These are phyloP conservation scores for Amniculicola lignicola DNA, from an alignment of 495 filamentous ascomycete species.

Conservation along the genomic window DNA sequence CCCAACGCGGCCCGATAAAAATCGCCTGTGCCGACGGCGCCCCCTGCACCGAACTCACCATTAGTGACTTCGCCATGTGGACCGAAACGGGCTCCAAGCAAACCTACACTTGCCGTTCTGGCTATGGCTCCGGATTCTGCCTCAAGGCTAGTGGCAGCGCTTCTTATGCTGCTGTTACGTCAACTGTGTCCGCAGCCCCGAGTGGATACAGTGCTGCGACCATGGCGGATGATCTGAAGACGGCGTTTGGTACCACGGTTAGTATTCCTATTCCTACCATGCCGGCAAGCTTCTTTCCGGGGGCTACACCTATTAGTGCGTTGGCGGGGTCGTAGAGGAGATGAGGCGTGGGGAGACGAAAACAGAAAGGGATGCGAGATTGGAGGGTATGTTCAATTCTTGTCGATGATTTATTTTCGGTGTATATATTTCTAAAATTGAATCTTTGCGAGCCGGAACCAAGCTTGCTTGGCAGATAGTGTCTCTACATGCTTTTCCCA, in stretches of 20 bases:
- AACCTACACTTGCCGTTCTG: constrained; percentile 49
- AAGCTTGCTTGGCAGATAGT: no score
- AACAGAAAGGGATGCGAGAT: no score
- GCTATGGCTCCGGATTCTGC: constrained; percentile 52
- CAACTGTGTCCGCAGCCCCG: constrained; percentile 41
- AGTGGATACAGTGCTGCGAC: constrained; percentile 49
- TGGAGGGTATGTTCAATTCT: no score
- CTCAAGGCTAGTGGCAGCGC: constrained; percentile 37
- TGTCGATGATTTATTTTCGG: no score
- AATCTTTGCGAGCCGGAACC: no score
- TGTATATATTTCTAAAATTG: no score
- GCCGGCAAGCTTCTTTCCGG: constrained; percentile 55
- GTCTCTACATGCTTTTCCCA: no score
- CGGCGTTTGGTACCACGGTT: constrained; percentile 46
- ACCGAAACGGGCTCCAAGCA: constrained; percentile 50
- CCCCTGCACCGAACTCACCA: constrained; percentile 53
- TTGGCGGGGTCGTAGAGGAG: no score
- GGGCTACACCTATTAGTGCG: constrained; percentile 29
- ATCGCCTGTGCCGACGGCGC: constrained; percentile 48
- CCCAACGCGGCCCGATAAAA: constrained; percentile 49
- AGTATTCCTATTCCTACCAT: constrained; percentile 57
- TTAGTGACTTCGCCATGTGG: constrained; percentile 61
- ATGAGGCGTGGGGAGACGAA: no score
- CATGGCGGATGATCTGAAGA: constrained; percentile 49
- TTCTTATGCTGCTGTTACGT: constrained; percentile 40